A percentile compares a stretch with the other conserved stretches of the same genome.
Evolutionary conservation across 2,329 filamentous ascomycete species (phyloP).

Genomic region (Ceratocystis albifundus): DNA sequence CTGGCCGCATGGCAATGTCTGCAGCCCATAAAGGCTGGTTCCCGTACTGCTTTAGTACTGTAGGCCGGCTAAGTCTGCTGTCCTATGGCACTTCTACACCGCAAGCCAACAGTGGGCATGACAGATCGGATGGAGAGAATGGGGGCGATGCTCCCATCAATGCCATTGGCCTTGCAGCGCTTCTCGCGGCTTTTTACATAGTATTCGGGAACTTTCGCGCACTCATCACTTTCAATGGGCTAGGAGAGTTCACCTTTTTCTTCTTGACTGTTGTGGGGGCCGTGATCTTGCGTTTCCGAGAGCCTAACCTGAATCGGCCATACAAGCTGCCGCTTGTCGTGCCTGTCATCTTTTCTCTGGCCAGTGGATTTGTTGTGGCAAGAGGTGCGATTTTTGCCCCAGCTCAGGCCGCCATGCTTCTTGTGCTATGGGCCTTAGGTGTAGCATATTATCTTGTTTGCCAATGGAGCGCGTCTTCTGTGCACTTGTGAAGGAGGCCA

Average conservation of each 20-base stretch:
- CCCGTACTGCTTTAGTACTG: slow-evolving; percentile 35
- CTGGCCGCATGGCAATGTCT: slow-evolving; percentile 49
- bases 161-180: slow-evolving; percentile 39
- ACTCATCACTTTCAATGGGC: slow-evolving; percentile 48
- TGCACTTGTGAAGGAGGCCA: neutral
- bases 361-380: slow-evolving; percentile 49
- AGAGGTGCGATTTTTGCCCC: slow-evolving; percentile 50
- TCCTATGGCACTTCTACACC: slow-evolving; percentile 21
- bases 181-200: slow-evolving; percentile 46
- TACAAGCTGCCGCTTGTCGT: slow-evolving; percentile 44
- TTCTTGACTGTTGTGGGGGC: slow-evolving; percentile 50
- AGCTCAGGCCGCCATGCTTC: slow-evolving; percentile 40
- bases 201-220: slow-evolving; percentile 49
- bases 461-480: slow-evolving; percentile 30
- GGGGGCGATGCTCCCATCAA: slow-evolving; percentile 43
- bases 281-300: slow-evolving; percentile 44
- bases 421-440: slow-evolving; percentile 41
- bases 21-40: slow-evolving; percentile 45
- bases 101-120: neutral
- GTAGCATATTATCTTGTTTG: slow-evolving; percentile 27
- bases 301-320: slow-evolving; percentile 43
- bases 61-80: slow-evolving; percentile 35
- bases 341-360: slow-evolving; percentile 42
- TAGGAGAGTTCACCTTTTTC: slow-evolving; percentile 53
- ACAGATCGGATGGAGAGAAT: slow-evolving; percentile 9